phyloP scores from a whole-genome alignment of 768 basidiomycete genomes.

The Boletellus ananas region DNA sequence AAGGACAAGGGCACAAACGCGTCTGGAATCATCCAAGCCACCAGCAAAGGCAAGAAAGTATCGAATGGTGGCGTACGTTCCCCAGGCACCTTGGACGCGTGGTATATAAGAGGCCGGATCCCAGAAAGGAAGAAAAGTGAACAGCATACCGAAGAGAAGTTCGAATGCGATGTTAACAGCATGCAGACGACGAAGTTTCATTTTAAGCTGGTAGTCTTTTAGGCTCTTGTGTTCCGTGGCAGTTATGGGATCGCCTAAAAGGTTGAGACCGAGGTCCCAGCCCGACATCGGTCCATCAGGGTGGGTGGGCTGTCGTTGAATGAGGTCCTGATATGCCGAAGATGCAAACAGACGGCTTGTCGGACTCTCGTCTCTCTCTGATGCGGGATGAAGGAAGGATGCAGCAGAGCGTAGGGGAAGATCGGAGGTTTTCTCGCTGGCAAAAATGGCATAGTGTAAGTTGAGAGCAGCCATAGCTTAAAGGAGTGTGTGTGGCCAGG shows the following conservation, averaged over 20 bases:
- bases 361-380: conserved; percentile 15
- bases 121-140: not conserved
- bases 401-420: conserved; percentile 18
- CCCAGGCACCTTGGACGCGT: conserved; percentile 47
- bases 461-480: conserved; percentile 55
- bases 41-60: conserved; percentile 61
- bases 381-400: conserved; percentile 16
- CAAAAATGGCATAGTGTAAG: conserved; percentile 53
- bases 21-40: conserved; percentile 39
- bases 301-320: conserved; percentile 41
- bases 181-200: conserved; percentile 34
- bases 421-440: conserved; percentile 29
- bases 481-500: conserved; percentile 14
- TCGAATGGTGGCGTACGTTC: conserved; percentile 56
- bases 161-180: conserved; percentile 28
- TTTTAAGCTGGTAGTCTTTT: conserved; percentile 27
- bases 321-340: conserved; percentile 35
- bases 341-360: conserved; percentile 17
- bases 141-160: conserved; percentile 35
- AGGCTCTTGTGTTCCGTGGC: conserved; percentile 29
- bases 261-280: conserved; percentile 30
- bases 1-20: conserved; percentile 33
- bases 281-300: conserved; percentile 34
- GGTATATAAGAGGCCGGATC: not conserved
- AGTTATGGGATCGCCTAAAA: conserved; percentile 31